phyloP scores from a whole-genome alignment of 805 yeast species.

The Metschnikowia reukaufii region DNA sequence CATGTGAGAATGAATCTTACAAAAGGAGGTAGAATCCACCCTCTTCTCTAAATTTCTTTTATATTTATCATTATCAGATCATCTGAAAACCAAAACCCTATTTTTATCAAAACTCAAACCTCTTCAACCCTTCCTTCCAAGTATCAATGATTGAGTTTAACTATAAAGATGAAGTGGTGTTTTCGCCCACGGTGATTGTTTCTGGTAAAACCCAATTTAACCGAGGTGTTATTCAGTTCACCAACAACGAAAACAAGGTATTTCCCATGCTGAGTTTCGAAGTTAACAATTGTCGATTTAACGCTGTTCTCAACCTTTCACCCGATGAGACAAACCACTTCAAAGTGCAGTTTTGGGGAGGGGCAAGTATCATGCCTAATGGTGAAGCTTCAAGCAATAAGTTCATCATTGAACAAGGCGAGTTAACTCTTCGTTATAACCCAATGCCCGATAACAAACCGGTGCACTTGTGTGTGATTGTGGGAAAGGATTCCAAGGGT shows the following conservation, averaged over 20 bases:
- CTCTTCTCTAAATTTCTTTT: too few species aligned
- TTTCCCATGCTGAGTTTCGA: constrained; percentile 75
- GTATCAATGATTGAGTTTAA: constrained; percentile 32
- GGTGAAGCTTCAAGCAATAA: constrained; percentile 27
- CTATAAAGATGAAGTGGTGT: constrained; percentile 36
- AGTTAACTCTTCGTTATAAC: constrained; percentile 27
- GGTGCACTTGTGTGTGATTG: constrained; percentile 72
- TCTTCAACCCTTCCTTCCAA: too few species aligned
- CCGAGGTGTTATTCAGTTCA: constrained; percentile 33
- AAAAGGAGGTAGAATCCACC: too few species aligned
- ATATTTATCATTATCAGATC: too few species aligned
- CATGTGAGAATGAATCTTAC: too few species aligned
- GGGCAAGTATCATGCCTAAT: constrained; percentile 28
- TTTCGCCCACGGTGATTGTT: constrained; percentile 40
- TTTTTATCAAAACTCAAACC: too few species aligned
- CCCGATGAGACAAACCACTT: constrained; percentile 63
- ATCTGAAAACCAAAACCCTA: too few species aligned
- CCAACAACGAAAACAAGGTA: constrained; percentile 34
- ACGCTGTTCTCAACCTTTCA: constrained; percentile 67
- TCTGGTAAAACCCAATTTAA: constrained; percentile 27
- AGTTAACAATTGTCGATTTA: constrained; percentile 68
- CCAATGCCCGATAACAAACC: constrained; percentile 70
- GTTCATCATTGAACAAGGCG: constrained; percentile 24
- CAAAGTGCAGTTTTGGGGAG: constrained; percentile 46
- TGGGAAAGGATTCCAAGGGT: constrained; percentile 75